Evolutionary conservation across 2,329 filamentous ascomycete species (phyloP), one percentile per base, ranked within the genome.

Genomic region (Tympanopsis confertula): DNA sequence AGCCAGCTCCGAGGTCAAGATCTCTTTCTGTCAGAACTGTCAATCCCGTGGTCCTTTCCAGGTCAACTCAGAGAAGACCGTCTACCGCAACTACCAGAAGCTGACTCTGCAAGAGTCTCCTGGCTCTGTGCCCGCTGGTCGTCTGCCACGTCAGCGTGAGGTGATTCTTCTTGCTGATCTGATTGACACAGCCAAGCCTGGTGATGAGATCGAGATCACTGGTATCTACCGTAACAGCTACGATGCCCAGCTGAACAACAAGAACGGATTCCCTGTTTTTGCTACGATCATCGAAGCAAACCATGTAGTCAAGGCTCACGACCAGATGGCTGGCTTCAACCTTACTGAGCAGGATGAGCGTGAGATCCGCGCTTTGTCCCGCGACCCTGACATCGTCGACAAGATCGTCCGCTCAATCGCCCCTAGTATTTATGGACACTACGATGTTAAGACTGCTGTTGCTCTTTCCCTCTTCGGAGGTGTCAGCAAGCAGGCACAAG

Each of bases 61-160:
- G 0, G 68, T 98, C 46, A 96, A 96, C 63, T 91, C 87, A 3
- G 91, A 96, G 57, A 93, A 94, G 68, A 98, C 91, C 0, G 84
- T 98, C 13, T 98, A 98, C 63, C 83, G 91, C 44, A 98, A 98
- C 60, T 98, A 95, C 62, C 91, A 98, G 58, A 98, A 95, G 56
- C 69, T 98, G 49, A 98, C 91, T 0, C 72, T 98, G 12, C 91
- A 98, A 54, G 91, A 98, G 58, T 94, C 93, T 0, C 91, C 91
- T 3, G 93, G 91, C 39, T 96, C 91, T 5, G 91, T 98, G 3
- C 93, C 91, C 4, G 88, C 93, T 24, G 91, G 91, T 51, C 88
- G 91, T 59, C 73, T 98, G 35, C 91, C 91, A 3, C 82, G 93
- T 39, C 85, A 91, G 53, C 78, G 91, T 38, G 91, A 98, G 55